phyloP scores from a whole-genome alignment of 129 eudicot species.

The Ambrosia trifida region DNA sequence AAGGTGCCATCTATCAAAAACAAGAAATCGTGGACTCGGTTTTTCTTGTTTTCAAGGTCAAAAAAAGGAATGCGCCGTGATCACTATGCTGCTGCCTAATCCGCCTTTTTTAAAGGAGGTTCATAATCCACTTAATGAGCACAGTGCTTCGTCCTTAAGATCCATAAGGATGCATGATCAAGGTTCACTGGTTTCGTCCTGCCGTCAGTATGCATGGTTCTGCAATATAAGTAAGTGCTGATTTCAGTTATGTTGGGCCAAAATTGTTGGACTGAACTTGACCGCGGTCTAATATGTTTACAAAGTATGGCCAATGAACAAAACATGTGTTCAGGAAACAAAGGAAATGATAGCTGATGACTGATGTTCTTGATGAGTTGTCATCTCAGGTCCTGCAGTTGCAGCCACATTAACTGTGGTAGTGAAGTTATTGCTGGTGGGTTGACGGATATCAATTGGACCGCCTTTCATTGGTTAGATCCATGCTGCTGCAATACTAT shows the following conservation, averaged over 20 bases:
- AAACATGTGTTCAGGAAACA: constrained; percentile 55
- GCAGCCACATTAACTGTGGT: constrained; percentile 96
- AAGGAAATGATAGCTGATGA: constrained; percentile 88
- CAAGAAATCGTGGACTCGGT: constrained; percentile 73
- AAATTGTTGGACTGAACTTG: not conserved
- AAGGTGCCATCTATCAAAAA: constrained; percentile 63
- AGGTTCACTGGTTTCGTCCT: not conserved
- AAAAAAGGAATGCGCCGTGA: constrained; percentile 60
- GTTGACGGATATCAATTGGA: constrained; percentile 76
- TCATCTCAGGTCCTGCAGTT: constrained; percentile 82
- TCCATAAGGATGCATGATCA: not conserved
- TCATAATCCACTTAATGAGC: not conserved
- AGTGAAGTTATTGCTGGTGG: constrained; percentile 88
- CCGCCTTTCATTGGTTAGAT: constrained; percentile 80
- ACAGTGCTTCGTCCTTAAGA: not conserved
- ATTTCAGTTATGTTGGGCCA: not conserved
- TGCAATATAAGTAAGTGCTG: not conserved
- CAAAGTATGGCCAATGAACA: not conserved
- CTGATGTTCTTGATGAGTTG: constrained; percentile 87
- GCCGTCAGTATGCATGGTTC: not conserved
- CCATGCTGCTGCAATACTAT: constrained; percentile 38
- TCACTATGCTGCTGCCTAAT: constrained; percentile 40
- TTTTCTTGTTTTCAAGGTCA: constrained; percentile 49
- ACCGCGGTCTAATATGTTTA: no score
- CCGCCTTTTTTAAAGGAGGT: not conserved